These are phyloP conservation scores for Ambrosia artemisiifolia DNA, from an alignment of 129 eudicot genomes.

Conservation along the genomic window DNA sequence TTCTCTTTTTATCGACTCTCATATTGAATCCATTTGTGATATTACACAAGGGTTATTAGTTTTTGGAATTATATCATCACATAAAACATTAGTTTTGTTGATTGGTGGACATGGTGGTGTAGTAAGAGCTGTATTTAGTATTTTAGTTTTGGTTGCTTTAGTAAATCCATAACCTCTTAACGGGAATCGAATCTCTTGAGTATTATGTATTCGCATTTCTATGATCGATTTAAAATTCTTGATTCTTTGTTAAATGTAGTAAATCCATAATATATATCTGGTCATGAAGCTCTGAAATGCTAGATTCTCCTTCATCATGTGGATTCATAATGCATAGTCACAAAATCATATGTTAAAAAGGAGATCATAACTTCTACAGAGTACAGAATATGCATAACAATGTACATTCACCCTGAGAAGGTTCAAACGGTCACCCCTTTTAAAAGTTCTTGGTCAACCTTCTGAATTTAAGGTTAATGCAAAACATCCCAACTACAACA, in stretches of 20 bases:
- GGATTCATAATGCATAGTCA: not conserved
- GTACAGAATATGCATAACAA: not conserved
- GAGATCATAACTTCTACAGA: not conserved
- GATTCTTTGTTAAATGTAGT: too few relatives aligned
- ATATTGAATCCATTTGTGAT: conserved; percentile 16
- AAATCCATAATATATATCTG: too few relatives aligned
- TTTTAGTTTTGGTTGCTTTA: not conserved
- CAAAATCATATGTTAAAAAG: not conserved
- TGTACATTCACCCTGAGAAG: not conserved
- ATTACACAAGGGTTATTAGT: too few relatives aligned
- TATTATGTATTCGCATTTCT: not conserved
- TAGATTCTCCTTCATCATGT: conserved; percentile 1
- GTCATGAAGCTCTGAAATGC: not conserved
- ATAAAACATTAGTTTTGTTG: not conserved
- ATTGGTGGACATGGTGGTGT: too few relatives aligned
- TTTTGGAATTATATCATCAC: not conserved
- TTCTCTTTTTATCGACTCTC: conserved; percentile 1
- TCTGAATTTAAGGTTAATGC: too few relatives aligned
- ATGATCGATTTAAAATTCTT: not conserved
- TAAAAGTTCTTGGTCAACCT: too few relatives aligned
- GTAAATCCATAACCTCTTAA: not conserved
- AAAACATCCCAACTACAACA: too few relatives aligned
- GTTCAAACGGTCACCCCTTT: not conserved
- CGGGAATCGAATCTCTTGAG: not conserved
- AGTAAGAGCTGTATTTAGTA: too few relatives aligned